Conservation (phyloP, 768 basidiomycete species). For the Erythrobasidium yunnanense region DNA sequence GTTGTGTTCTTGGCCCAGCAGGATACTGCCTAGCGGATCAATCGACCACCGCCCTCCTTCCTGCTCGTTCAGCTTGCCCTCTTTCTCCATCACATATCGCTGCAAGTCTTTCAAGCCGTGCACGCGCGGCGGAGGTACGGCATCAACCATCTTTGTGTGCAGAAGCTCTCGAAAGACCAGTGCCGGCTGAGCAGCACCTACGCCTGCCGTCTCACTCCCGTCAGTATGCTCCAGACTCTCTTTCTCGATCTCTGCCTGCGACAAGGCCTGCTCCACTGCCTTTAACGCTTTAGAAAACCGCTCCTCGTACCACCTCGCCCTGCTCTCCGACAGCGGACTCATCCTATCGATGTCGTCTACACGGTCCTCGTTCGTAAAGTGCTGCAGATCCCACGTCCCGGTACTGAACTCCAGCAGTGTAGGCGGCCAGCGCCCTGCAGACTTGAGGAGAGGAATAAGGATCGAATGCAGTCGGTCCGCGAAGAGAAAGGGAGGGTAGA, state of each 20-base stretch:
- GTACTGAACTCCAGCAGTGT: slow-evolving; percentile 5
- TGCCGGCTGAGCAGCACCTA: neutral
- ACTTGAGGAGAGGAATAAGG: neutral
- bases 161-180: slow-evolving; percentile 10
- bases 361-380: slow-evolving; percentile 17
- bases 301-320: neutral
- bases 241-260: neutral
- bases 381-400: slow-evolving; percentile 20
- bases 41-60: neutral
- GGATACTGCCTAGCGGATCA: neutral
- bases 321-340: neutral
- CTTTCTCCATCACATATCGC: neutral
- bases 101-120: slow-evolving; percentile 9
- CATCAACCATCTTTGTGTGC: slow-evolving; percentile 20
- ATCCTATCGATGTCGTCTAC: slow-evolving; percentile 5
- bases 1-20: slow-evolving; percentile 6
- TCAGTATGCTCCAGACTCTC: neutral
- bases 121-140: slow-evolving; percentile 12
- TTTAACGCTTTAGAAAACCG: neutral
- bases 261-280: neutral
- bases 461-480: neutral
- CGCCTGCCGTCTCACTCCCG: neutral
- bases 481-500: slow-evolving; percentile 16
- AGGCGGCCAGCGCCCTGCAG: neutral
- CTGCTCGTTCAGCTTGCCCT: no score